A percentile compares a stretch with the other conserved stretches of the same genome.
Evolutionary conservation across 2,329 filamentous ascomycete species (phyloP).

Genomic region (Diaporthe citrichinensis): DNA sequence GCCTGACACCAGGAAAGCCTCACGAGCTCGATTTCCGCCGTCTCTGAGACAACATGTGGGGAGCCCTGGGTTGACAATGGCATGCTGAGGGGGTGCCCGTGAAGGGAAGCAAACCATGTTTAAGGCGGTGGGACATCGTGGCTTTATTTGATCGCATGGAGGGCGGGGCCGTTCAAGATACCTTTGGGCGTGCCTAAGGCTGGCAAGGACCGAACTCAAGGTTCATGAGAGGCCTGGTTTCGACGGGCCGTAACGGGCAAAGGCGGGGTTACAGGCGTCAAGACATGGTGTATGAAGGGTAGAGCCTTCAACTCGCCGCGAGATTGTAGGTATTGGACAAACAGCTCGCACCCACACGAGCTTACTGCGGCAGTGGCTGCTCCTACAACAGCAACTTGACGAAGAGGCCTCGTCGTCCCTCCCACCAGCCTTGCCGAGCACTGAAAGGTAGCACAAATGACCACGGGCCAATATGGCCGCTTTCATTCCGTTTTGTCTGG

Average conservation of each 20-base stretch:
- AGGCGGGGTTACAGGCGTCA: background rate
- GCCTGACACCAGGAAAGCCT: slow-evolving; percentile 19
- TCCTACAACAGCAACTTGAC: background rate
- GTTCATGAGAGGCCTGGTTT: background rate
- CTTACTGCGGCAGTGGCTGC: background rate
- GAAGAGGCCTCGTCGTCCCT: background rate
- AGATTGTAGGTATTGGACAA: background rate
- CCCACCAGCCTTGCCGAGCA: background rate
- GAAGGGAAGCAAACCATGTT: slow-evolving; percentile 20
- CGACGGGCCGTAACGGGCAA: background rate
- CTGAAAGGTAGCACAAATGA: slow-evolving; percentile 3
- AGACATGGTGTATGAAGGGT: background rate
- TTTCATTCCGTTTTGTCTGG: slow-evolving; percentile 12
- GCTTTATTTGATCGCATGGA: slow-evolving; percentile 5
- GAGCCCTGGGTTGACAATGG: background rate
- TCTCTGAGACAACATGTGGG: slow-evolving; percentile 25
- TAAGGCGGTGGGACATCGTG: background rate
- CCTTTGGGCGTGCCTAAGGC: background rate
- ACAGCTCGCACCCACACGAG: background rate
- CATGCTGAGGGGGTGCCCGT: background rate
- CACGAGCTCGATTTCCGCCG: slow-evolving; percentile 13
- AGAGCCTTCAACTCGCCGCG: background rate
- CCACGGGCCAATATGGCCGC: background rate
- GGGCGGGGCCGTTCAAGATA: background rate
- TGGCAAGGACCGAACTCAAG: too few relatives aligned